Conservation (phyloP, 2,329 filamentous ascomycete genomes). For the Talaromyces piceae region DNA sequence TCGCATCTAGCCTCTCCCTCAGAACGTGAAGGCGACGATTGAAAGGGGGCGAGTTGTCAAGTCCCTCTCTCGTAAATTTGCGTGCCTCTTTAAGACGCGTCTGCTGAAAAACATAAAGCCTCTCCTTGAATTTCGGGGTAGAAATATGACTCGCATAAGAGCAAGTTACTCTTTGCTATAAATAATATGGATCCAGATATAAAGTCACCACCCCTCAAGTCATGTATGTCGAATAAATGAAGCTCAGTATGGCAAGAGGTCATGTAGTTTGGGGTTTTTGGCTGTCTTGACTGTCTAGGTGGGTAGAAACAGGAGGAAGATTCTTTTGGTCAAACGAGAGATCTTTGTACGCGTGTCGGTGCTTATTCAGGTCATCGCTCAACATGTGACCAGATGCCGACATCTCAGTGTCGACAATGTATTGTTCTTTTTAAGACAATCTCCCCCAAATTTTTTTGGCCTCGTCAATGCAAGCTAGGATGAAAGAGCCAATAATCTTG, state of each 20-base stretch:
- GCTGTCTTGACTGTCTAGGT: too few relatives aligned
- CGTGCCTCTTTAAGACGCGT: background rate
- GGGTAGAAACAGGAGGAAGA: too few relatives aligned
- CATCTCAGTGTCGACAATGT: too few relatives aligned
- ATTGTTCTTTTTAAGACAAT: background rate
- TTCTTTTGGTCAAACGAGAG: too few relatives aligned
- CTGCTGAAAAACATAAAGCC: background rate
- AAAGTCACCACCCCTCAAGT: background rate
- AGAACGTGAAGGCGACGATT: background rate
- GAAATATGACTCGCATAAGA: background rate
- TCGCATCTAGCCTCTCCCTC: background rate
- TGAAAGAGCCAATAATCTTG: background rate
- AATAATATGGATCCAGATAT: background rate
- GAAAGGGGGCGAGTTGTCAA: background rate
- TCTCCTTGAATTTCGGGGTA: background rate
- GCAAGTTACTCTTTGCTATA: background rate
- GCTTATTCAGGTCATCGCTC: too few relatives aligned
- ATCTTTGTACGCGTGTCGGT: too few relatives aligned
- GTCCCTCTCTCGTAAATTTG: background rate
- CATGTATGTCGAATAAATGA: too few relatives aligned
- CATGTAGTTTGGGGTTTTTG: too few relatives aligned
- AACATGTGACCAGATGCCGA: too few relatives aligned
- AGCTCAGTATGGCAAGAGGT: too few relatives aligned
- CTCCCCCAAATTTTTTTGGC: background rate
- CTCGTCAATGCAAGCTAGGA: background rate